phyloP scores from a whole-genome alignment of 1,284 basidiomycete species.

The Boletellus dicymbophilus region DNA sequence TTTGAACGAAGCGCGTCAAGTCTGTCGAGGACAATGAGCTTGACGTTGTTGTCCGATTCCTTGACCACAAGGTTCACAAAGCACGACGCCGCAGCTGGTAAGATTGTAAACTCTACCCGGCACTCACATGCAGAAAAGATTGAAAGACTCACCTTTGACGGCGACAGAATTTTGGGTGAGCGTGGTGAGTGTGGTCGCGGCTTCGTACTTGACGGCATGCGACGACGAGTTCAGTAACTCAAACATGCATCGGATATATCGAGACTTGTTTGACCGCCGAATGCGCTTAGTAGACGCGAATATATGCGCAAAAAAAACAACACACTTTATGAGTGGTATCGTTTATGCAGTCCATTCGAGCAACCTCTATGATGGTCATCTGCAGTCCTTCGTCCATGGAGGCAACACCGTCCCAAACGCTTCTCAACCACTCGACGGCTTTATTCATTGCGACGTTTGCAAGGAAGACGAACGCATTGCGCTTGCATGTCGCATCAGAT shows the following conservation, averaged over 20 bases:
- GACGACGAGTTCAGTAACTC: conserved; percentile 92
- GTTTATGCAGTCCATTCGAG: conserved; percentile 86
- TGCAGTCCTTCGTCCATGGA: conserved; percentile 93
- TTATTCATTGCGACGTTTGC: conserved; percentile 87
- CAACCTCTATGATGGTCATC: conserved; percentile 95
- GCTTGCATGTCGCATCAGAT: conserved; percentile 95
- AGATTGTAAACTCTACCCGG: not conserved
- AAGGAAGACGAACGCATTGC: conserved; percentile 97
- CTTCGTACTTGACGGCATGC: conserved; percentile 98
- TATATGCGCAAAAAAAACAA: conserved; percentile 10
- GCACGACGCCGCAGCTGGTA: conserved; percentile 82
- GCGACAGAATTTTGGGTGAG: conserved; percentile 97
- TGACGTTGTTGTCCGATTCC: conserved; percentile 99
- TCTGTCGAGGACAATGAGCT: conserved; percentile 96
- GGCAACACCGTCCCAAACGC: conserved; percentile 84
- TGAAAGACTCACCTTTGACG: conserved; percentile 74
- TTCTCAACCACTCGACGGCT: conserved; percentile 90
- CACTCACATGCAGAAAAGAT: not conserved
- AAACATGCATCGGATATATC: conserved; percentile 94
- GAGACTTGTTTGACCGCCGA: conserved; percentile 44
- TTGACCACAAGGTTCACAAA: conserved; percentile 92
- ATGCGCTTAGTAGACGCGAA: conserved; percentile 12
- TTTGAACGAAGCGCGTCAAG: conserved; percentile 92
- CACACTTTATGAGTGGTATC: conserved; percentile 81
- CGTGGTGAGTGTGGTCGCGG: conserved; percentile 93